A percentile compares a stretch with the other conserved stretches of the same genome.
Conservation (phyloP, 208 protist genomes). For the Trypanosoma melophagium region DNA sequence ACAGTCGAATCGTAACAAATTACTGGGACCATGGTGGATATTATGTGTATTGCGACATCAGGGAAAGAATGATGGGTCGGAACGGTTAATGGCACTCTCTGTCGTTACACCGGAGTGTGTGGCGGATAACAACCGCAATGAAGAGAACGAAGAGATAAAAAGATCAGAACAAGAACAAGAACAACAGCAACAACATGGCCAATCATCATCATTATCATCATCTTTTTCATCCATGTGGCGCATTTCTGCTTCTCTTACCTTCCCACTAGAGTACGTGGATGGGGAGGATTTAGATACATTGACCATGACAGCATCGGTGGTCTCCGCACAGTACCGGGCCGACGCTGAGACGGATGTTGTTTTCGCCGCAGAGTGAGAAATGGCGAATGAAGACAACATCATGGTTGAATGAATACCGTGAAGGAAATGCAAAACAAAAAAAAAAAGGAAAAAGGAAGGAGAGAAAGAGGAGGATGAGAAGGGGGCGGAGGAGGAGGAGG, state of each 20-base stretch:
- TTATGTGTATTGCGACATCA: slow-evolving; percentile 15
- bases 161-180: neutral
- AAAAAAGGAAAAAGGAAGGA: neutral
- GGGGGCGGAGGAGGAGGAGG: neutral
- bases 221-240: slow-evolving; percentile 16
- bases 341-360: slow-evolving; percentile 31
- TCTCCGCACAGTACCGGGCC: slow-evolving; percentile 18
- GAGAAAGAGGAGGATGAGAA: neutral
- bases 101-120: slow-evolving; percentile 16
- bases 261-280: slow-evolving; percentile 30
- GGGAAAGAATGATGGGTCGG: slow-evolving; percentile 5
- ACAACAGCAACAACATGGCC: neutral
- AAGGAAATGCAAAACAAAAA: neutral
- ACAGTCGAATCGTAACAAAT: neutral
- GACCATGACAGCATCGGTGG: slow-evolving; percentile 23
- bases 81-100: slow-evolving; percentile 20
- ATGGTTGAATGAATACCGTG: neutral
- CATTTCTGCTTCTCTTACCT: slow-evolving; percentile 18
- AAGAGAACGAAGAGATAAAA: neutral
- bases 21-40: slow-evolving; percentile 21
- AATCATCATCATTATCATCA: neutral
- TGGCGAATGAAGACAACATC: neutral
- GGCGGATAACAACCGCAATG: neutral
- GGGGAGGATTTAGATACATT: slow-evolving; percentile 43
- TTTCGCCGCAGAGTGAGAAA: slow-evolving; percentile 25